Base-by-base conservation (phyloP, 2,329 filamentous ascomycete genomes). In the Aspergillus aculeatus region DNA sequence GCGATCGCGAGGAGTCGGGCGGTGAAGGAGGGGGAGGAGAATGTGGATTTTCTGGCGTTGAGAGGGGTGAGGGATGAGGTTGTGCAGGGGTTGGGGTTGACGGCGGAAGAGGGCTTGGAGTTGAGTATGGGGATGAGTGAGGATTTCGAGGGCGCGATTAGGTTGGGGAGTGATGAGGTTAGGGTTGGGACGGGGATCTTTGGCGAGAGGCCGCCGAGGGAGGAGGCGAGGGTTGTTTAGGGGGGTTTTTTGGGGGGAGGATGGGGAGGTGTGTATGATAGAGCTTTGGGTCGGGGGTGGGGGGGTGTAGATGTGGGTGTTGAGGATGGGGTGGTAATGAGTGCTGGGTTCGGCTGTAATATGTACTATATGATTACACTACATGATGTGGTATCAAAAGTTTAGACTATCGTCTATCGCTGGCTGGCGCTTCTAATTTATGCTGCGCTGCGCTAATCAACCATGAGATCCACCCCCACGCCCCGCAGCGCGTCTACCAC, bases 71-170 rank as follows among this genome's bases (percentile, higher is more conserved):
- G 91, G 58, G 90, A 96, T 73, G 75, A 85, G 14, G 86, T 97
- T 2, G 84, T 82, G 2, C 71, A 78, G 70, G 88, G 87, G 66
- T 70, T 93, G 54, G 85, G 81, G 0, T 66, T 86, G 47, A 73
- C 80, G 16, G 73, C 65, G 4, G 65, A 64, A 3, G 71, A 81
- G 16, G 77, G 83, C 62, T 73, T 97, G 68, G 92, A 97, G 80
- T 76, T 98, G 77, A 97, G 93, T 77, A 99, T 99, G 94, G 94
- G 94, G 6, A 99, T 99, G 95, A 97, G 92, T 73, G 87, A 91
- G 71, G 95, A 99, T 76, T 99, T 94, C 75, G 93, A 96, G 80
- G 90, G 89, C 7, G 95, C 95, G 0, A 88, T 98, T 70, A 78
- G 77, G 12, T 80, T 92, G 80, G 95, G 95, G 0, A 97, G 93